These are phyloP conservation scores for Monocercomonoides exilis DNA, from an alignment of 78 protist species.

Conservation along the genomic window DNA sequence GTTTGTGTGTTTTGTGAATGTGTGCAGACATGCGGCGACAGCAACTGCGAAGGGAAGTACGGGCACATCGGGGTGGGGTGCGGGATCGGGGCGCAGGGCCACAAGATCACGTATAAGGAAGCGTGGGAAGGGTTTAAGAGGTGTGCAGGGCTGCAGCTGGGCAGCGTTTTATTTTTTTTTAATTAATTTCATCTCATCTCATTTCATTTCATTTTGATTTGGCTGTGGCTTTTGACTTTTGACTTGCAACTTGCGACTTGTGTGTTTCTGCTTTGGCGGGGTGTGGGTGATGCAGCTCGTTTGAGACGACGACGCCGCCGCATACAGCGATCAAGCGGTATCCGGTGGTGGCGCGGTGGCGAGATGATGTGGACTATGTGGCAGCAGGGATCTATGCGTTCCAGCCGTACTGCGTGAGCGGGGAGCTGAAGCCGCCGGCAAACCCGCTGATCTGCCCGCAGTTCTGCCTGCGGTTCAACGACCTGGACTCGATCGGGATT, in stretches of 20 bases:
- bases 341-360: conserved; percentile 37
- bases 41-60: conserved; percentile 22
- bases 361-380: conserved; percentile 27
- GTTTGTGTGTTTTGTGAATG: no score
- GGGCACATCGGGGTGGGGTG: conserved; percentile 1
- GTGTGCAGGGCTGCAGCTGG: no score
- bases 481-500: conserved; percentile 38
- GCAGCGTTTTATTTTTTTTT: not conserved
- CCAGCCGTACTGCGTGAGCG: conserved; percentile 26
- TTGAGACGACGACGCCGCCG: not conserved
- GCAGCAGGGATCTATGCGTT: conserved; percentile 41
- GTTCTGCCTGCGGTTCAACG: conserved; percentile 37
- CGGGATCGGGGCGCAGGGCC: conserved; percentile 12
- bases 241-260: no score
- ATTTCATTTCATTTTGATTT: not conserved
- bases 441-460: conserved; percentile 40
- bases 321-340: conserved; percentile 32
- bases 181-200: not conserved
- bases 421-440: conserved; percentile 31
- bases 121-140: conserved; percentile 26
- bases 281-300: not conserved
- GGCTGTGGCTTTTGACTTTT: no score
- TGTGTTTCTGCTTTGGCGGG: no score
- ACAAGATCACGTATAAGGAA: conserved; percentile 10
- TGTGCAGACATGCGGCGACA: conserved; percentile 29